Evolutionary conservation across 257 asterid genomes (phyloP).

Genomic region (Datura wrightii): DNA sequence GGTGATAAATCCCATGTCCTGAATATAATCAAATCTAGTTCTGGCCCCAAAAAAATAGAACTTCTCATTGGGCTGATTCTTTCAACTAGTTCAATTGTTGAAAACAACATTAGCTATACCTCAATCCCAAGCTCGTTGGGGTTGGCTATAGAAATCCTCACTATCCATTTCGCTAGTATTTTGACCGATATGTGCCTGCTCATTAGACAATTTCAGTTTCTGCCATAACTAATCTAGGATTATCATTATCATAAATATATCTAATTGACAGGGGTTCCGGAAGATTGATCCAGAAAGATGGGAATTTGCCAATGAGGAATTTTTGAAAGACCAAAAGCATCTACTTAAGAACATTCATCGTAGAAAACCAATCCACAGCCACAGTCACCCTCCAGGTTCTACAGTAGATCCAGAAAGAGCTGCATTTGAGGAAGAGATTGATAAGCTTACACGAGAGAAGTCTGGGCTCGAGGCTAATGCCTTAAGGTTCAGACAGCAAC

Average conservation of each 20-base stretch:
- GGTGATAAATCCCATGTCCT: too few species aligned
- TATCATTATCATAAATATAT: not conserved
- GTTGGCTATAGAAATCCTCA: not conserved
- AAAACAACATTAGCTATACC: not conserved
- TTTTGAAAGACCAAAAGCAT: conserved; percentile 86
- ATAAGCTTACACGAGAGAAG: conserved; percentile 79
- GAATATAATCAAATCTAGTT: too few species aligned
- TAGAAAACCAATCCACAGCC: conserved; percentile 96
- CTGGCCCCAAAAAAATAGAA: too few species aligned
- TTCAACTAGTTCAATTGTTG: not conserved
- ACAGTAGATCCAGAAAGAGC: conserved; percentile 76
- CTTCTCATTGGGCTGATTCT: too few species aligned
- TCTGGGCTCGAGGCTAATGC: conserved; percentile 62
- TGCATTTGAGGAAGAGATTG: conserved; percentile 85
- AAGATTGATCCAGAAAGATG: conserved; percentile 96
- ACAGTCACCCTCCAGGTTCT: conserved; percentile 82
- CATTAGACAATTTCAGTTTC: not conserved
- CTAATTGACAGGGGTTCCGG: conserved; percentile 73
- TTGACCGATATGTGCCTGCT: not conserved
- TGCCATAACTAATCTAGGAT: not conserved
- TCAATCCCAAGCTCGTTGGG: not conserved
- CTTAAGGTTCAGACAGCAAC: conserved; percentile 57
- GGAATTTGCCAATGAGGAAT: conserved; percentile 93
- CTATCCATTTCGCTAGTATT: not conserved
- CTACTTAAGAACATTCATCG: conserved; percentile 89